Percentiles rank a stretch among this genome's conserved stretches.
These are phyloP conservation scores for Silene latifolia DNA, from an alignment of 148 eudicot genomes.

Conservation along the genomic window DNA sequence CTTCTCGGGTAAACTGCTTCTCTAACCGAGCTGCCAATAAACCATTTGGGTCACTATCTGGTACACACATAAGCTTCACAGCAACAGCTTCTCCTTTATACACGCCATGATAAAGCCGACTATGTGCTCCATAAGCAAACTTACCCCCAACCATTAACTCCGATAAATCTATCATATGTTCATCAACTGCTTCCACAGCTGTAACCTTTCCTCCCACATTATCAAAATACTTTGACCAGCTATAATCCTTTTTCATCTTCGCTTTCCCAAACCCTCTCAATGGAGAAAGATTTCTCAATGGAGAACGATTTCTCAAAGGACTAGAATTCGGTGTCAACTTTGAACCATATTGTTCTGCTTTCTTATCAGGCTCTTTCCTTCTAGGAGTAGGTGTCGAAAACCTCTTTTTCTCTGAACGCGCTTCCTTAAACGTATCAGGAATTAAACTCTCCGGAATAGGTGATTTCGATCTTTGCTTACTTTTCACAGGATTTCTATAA, in stretches of 20 bases:
- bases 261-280: slow-evolving; percentile 39
- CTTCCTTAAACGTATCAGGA: slow-evolving; percentile 75
- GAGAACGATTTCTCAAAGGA: slow-evolving; percentile 48
- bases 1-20: slow-evolving; percentile 81
- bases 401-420: slow-evolving; percentile 46
- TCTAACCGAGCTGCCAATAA: slow-evolving; percentile 49
- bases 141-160: slow-evolving; percentile 61
- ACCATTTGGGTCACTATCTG: slow-evolving; percentile 80
- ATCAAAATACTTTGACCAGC: slow-evolving; percentile 82
- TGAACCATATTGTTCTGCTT: slow-evolving; percentile 28
- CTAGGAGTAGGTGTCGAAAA: slow-evolving; percentile 66
- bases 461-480: slow-evolving; percentile 58
- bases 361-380: slow-evolving; percentile 51
- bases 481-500: slow-evolving; percentile 39
- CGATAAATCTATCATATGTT: slow-evolving; percentile 69
- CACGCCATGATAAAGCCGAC: slow-evolving; percentile 76
- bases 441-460: slow-evolving; percentile 51
- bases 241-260: slow-evolving; percentile 46
- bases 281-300: slow-evolving; percentile 44
- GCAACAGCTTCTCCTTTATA: slow-evolving; percentile 78
- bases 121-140: slow-evolving; percentile 87
- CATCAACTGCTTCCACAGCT: slow-evolving; percentile 68
- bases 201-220: slow-evolving; percentile 68
- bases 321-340: slow-evolving; percentile 39
- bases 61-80: slow-evolving; percentile 70